phyloP scores from a whole-genome alignment of 2,329 filamentous ascomycete genomes.

The Emericellopsis cladophorae region DNA sequence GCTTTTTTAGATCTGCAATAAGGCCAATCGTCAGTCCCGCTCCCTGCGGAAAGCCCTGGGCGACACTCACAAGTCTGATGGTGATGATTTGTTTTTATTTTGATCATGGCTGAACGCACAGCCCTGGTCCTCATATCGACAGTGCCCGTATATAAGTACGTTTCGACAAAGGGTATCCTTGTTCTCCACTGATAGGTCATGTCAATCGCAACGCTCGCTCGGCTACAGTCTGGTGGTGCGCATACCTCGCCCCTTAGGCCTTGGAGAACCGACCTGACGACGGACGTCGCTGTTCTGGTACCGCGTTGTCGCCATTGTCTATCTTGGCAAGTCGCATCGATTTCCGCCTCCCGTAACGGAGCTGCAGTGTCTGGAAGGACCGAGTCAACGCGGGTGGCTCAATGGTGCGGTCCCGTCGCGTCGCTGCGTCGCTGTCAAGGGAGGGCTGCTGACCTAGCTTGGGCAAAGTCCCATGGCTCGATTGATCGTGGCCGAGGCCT shows the following conservation, averaged over 20 bases:
- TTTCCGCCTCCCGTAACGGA: constrained; percentile 21
- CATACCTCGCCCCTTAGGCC: constrained; percentile 43
- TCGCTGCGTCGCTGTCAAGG: constrained; percentile 1
- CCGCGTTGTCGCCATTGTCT: constrained; percentile 30
- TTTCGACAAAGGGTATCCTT: constrained; percentile 90
- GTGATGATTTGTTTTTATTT: constrained; percentile 35
- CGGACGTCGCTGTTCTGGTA: constrained; percentile 32
- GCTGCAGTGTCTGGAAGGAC: constrained; percentile 26
- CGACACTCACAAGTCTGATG: constrained; percentile 33
- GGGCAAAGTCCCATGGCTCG: constrained; percentile 35
- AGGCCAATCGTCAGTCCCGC: constrained; percentile 1
- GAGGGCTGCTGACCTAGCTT: constrained; percentile 23
- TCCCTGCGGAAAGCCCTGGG: not conserved
- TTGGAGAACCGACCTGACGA: constrained; percentile 41
- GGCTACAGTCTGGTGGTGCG: not conserved
- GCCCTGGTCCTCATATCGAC: constrained; percentile 81
- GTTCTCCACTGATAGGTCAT: constrained; percentile 41
- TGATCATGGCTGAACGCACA: constrained; percentile 85
- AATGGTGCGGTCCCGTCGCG: not conserved
- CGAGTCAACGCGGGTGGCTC: constrained; percentile 6
- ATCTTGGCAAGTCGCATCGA: constrained; percentile 6
- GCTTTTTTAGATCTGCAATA: constrained; percentile 52
- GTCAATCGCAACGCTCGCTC: not conserved
- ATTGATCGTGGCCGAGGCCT: constrained; percentile 25
- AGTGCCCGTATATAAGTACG: constrained; percentile 86